Conservation (phyloP, 345 rosid genomes). For the Citrus sp. region DNA sequence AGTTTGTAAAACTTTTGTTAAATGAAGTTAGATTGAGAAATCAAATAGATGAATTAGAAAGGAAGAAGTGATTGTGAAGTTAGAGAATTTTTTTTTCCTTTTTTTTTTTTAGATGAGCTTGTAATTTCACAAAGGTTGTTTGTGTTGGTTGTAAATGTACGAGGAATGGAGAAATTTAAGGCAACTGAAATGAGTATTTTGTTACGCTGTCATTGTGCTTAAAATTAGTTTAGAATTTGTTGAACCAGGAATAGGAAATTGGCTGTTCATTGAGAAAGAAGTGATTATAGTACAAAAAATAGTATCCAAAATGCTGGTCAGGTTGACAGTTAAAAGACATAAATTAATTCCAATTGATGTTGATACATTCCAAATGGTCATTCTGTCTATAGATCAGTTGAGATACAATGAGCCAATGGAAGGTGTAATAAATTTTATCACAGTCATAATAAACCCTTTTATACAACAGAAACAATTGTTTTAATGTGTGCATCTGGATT, state of each 20-base stretch:
- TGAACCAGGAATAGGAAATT: constrained; percentile 7
- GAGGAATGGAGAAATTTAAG: constrained; percentile 12
- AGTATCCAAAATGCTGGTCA: constrained; percentile 5
- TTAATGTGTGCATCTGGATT: neutral
- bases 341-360: constrained; percentile 2
- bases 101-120: constrained; percentile 11
- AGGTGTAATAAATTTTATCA: neutral
- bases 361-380: neutral
- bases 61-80: constrained; percentile 19
- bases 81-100: neutral
- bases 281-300: neutral
- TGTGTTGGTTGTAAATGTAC: neutral
- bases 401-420: neutral
- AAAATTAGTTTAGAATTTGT: neutral
- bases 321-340: neutral
- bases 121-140: constrained; percentile 11
- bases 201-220: neutral
- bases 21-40: constrained; percentile 36
- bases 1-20: constrained; percentile 5
- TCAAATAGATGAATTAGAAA: constrained; percentile 25
- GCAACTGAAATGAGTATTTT: constrained; percentile 15
- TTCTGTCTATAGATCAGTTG: neutral
- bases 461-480: neutral
- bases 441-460: neutral
- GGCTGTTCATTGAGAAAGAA: neutral